Base-by-base conservation (phyloP, 331 rosid species). In the Malus hybrid region DNA sequence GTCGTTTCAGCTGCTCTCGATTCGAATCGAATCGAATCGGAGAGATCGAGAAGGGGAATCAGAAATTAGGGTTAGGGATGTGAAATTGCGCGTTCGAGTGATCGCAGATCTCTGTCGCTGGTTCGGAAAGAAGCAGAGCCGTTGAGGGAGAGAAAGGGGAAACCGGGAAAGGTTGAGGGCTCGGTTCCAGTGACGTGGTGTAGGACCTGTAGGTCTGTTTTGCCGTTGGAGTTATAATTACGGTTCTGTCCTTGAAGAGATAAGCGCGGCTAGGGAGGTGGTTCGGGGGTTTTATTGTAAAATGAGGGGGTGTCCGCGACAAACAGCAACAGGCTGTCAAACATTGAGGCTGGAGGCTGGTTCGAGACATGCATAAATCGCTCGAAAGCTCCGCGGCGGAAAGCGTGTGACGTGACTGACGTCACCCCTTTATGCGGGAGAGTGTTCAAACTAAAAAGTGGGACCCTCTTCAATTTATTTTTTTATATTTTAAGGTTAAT, bases 141-240 rank as follows among this genome's bases (percentile, higher is more conserved):
- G 46, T 39, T 39, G 12, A 10, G 46, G 46, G 12, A 10, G 12
- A 10, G 12, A 39, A 39, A 20, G 18, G 31, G 29, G 5, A 15
- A 32, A 15, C 44, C 11, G 44, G 46, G 46, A 39, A 39, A 39
- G 80, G 46, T 12, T 29, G 56, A 67, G 80, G 62, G 11, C 46
- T 80, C 70, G 61, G 76, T 42, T 81, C 91, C 89, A 90, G 87
- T 81, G 85, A 78, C 82, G 86, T 75, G 67, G 85, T 82, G 73
- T 67, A 15, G 5, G 12, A 14, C 11, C 44, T 36, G 44, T 70
- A 19, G 5, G 14, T 24, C 70, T 6, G 28, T 60, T 36, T 39
- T 2, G 44, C 44, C 12, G 44, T 39, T 73, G 5, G 13, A 6
- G 10, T 2, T 16, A 2, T 18, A 34, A 33, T 66, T 66, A 66